A percentile compares a stretch with the other conserved stretches of the same genome.
phyloP scores from a whole-genome alignment of 1,284 basidiomycete genomes.

The Grifola frondosa region DNA sequence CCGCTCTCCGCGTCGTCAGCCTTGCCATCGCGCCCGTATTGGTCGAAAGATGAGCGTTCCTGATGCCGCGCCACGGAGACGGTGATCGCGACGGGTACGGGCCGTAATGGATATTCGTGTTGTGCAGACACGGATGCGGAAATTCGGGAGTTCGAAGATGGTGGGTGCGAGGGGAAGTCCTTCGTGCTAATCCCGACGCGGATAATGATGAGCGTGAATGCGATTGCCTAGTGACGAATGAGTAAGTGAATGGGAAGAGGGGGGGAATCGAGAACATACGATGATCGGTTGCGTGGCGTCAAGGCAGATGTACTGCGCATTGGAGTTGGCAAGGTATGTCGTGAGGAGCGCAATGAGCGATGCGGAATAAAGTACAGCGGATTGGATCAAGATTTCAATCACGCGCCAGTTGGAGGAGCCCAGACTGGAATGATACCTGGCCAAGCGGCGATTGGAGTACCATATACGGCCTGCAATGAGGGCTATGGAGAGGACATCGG shows the following conservation, averaged over 20 bases:
- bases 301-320: neutral
- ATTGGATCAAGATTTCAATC: slow-evolving; percentile 5
- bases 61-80: slow-evolving; percentile 7
- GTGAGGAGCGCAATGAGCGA: neutral
- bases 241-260: neutral
- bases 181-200: slow-evolving; percentile 1
- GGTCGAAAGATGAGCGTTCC: slow-evolving; percentile 8
- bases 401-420: slow-evolving; percentile 2
- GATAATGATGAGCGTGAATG: slow-evolving; percentile 4
- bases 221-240: neutral
- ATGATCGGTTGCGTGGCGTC: slow-evolving; percentile 1
- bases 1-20: slow-evolving; percentile 12
- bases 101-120: slow-evolving; percentile 6
- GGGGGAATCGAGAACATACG: neutral
- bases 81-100: slow-evolving; percentile 11
- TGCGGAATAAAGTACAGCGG: slow-evolving; percentile 2
- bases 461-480: neutral
- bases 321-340: neutral
- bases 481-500: neutral
- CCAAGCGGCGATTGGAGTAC: neutral
- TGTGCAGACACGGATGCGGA: too few relatives aligned
- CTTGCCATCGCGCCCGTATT: slow-evolving; percentile 4
- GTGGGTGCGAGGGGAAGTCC: too few relatives aligned
- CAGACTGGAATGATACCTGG: neutral
- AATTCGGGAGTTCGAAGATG: too few relatives aligned